Base-by-base conservation (phyloP, 768 basidiomycete genomes). In the Asterophora lycoperdoides region DNA sequence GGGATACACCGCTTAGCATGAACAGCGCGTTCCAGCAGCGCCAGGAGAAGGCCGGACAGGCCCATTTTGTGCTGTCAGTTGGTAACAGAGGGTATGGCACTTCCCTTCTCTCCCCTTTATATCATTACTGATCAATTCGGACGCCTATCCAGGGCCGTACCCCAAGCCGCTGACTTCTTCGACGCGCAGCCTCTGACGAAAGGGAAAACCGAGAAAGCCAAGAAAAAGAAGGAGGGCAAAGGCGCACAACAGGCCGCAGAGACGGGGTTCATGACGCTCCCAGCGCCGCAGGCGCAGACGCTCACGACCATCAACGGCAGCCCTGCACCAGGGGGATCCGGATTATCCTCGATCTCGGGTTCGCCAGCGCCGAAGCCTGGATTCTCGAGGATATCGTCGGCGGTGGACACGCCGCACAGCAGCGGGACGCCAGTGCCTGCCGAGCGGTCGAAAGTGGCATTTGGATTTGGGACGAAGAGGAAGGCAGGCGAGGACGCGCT, bases 1-100 rank as follows among this genome's bases (percentile, higher is more conserved):
- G 92, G 1, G 96, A 99, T 69, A 97, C 95, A 1, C 93, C 95
- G 2, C 71, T 93, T 46, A 94, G 91, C 61, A 96, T 97, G 89
- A 93, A 86, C 56, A 81, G 76, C 53, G 94, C 93, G 10, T 99
- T 99, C 73, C 86, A 94, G 61, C 81, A 86, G 45, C 77, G 96
- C 48, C 93, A 96, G 64, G 86, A 93, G 67, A 93, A 92, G 72
- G 81, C 89, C 8, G 95, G 96, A 1, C 89, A 94, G 59, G 95
- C 96, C 8, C 93, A 96, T 60, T 98, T 99, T 68, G 89, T 98
- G 14, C 67, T 99, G 51, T 93, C 90, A 1, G 91, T 95, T 33
- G 93, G 93, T 55, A 95, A 93, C 63, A 77, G 89, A 76, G 90
- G 90, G 88, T 92, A 64, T 17, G 86, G 68, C 18, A 17, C 23